Base-by-base conservation (phyloP, 352 stramenopile genomes). In the Phytophthora megakarya region DNA sequence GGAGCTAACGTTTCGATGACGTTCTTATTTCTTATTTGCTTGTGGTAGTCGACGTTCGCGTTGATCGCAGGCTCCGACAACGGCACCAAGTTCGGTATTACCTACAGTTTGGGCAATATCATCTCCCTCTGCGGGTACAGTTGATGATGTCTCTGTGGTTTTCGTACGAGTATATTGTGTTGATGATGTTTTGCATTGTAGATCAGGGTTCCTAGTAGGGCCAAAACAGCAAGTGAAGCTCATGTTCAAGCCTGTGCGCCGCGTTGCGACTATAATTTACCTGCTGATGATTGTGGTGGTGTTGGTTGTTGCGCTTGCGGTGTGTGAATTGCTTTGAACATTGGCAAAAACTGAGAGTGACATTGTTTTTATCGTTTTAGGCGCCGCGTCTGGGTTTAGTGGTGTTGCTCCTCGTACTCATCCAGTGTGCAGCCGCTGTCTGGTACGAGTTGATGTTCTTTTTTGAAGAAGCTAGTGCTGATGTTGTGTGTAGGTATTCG, bases 161-260 rank as follows among this genome's bases (percentile, higher is more conserved):
- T 22, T 5, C 45, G 25, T n/a, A 33, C 32, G n/a, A 55, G 4
- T n/a, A n/a, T n/a, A 22, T 18, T 3, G 11, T 39, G 21, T 32
- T 72, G 13, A 23, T 61, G 52, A 65, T 18, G 6, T 13, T 18
- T 45, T 15, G 0, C 10, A 46, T 11, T 16, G 15, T 32, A 92
- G 86, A 0, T 95, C 87, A 5, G 87, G 84, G 0, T 95, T 95
- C 48, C 76, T 95, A 0, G 87, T 92, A 3, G 87, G 87, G 5
- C 87, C 84, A 0, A 81, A 66, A 70, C 83, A 93, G 76, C 87
- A 95, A 48, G 56, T 88, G 53, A 93, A 93, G 67, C 82, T 92
- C 57, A 95, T 95, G 87, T 89, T 93, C 65, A 93, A 93, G 60
- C 87, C 87, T 21, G 73, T 93, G 49, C 83, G 87, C 0, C 78